Evolutionary conservation across 148 eudicot species (phyloP), one percentile per base, ranked within the genome.

Genomic region (Euryodendron excelsum): DNA sequence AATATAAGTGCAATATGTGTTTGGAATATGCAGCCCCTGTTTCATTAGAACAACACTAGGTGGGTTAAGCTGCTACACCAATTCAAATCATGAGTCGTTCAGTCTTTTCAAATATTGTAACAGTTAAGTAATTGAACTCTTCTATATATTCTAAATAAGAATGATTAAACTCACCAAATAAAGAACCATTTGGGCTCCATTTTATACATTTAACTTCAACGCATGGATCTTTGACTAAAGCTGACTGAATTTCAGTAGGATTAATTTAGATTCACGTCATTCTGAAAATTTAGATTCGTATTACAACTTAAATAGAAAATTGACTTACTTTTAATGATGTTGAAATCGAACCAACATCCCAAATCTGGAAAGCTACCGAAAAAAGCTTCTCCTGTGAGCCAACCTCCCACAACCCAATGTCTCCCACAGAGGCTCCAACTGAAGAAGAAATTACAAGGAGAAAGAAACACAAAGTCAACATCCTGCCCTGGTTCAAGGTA

Each of bases 131-230:
- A 30, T 27, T 59, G 34, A 4, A 62, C 31, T 12, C 33, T 27
- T 62, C 6, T 28, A 28, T 14, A 30, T 30, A 62, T 62, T n/a
- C n/a, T n/a, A n/a, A 52, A 3, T 5, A 52, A 13, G 58, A 3
- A 18, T 52, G 21, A 62, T 27, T 28, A 1, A 58, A 30, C 37
- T 62, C 77, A 76, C 79, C 83, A 59, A 81, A 68, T 9, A 81
- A 75, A 20, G 56, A 44, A 50, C 83, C 96, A 90, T 87, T 93
- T 56, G 91, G 90, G 71, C 90, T 91, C 96, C 96, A 91, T 76
- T 84, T 85, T 73, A 88, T 91, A 71, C 96, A 91, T 77, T 88
- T 91, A 25, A 91, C 90, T 62, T 89, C 84, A 7, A 83, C 89
- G 56, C 85, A 86, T 15, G 90, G 86, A 73, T 88, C 90, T 83